Base-by-base conservation (phyloP, 805 yeast genomes). In the Candida nemodendra region DNA sequence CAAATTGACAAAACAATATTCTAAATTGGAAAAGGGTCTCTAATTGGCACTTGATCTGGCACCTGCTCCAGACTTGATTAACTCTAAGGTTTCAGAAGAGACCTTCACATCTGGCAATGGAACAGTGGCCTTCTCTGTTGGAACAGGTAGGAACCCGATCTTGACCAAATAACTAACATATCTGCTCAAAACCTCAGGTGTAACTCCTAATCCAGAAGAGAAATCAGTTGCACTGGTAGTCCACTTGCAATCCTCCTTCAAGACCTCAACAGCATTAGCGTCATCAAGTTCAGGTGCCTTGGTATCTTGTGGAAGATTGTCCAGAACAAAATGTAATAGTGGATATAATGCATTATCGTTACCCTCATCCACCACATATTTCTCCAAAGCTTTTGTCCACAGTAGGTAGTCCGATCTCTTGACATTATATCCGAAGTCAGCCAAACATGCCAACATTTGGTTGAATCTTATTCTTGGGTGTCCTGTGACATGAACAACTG, bases 271-370 rank as follows among this genome's bases (percentile, higher is more conserved):
- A 1, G 98, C 86, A 59, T 93, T 90, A 4, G 71, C 36, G 51
- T 95, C 99, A 56, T 90, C 96, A 47, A 93, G 72, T 62, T 91
- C 97, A 2, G 99, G 98, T 9, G 99, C 98, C 63, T 81, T 85
- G 22, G 98, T 85, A 59, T 81, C 82, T 45, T 81, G 83, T 5
- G 97, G 97, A 55, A 93, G 74, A 58, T 90, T 82, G 56, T 89
- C 99, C 50, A 95, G 72, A 11, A 90, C 98, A 69, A 93, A 87
- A 66, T 93, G 98, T 51, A 93, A 70, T 53, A 93, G 71, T 41
- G 99, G 99, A 68, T 79, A 93, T 46, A 93, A 71, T 0, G 99
- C 98, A 49, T 82, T 82, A 52, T 87, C 95, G 39, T 80, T 77
- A 19, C 81, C 70, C 26, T 74, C 81, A 38, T 79, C 86, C 34